Evolutionary conservation across 345 rosid species (phyloP), one percentile per base, ranked within the genome.

Genomic region (Raphanus sativus): DNA sequence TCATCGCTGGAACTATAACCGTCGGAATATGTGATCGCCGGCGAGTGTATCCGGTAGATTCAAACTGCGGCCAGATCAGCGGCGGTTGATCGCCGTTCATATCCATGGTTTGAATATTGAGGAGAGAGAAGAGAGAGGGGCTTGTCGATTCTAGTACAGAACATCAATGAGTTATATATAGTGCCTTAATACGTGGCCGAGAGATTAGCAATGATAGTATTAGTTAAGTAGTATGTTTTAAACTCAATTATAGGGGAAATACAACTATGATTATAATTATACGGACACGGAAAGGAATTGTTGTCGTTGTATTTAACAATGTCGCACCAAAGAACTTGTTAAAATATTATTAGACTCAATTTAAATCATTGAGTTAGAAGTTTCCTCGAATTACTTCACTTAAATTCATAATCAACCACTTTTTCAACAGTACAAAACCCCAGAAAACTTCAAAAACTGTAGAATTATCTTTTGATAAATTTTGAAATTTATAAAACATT

Each of bases 11-110:
- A 34, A 69, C 74, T 16, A 87, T 70, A 28, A 86, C 74, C 55
- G 83, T 70, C 58, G 88, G 60, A 0, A 79, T 24, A 6, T 86
- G 33, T 29, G 75, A 75, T 9, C 86, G 71, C 62, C 87, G 87
- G 63, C 82, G 85, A 56, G 58, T 78, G 61, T 85, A 79, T 59
- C 45, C 80, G 72, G 87, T 45, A 62, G 76, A 5, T 15, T 80
- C 80, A 25, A 83, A 81, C 32, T 76, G 86, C 6, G 88, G 81
- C 89, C 86, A 85, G 67, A 74, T 29, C 40, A 81, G 56, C 30
- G 87, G 84, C 54, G 92, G 89, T 29, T 77, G 80, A 71, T 86
- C 85, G 48, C 62, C 69, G 73, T 64, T 75, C 38, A 73, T 48
- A 48, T 81, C 86, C 83, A 80, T 70, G 7, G 17, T 60, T 15